phyloP scores from a whole-genome alignment of 768 basidiomycete species.

The Suillus bovinus region DNA sequence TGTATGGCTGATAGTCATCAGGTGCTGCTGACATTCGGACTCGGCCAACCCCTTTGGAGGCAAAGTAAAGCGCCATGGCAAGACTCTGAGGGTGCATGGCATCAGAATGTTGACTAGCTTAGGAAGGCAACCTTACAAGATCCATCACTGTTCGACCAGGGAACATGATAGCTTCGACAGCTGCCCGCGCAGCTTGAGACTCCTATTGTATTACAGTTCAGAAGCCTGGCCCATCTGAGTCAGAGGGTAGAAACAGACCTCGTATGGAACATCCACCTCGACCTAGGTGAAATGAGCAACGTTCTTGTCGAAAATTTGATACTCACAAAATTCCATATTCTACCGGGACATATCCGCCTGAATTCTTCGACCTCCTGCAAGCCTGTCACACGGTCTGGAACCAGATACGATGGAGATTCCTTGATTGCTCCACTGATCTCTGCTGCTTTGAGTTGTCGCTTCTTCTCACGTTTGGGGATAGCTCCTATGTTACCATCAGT shows the following conservation, averaged over 20 bases:
- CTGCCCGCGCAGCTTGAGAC: constrained; percentile 52
- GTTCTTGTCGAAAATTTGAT: neutral
- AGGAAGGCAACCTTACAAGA: constrained; percentile 50
- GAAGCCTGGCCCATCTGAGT: neutral
- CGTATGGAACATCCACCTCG: constrained; percentile 82
- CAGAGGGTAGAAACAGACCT: constrained; percentile 42
- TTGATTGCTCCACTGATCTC: constrained; percentile 3
- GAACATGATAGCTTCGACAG: constrained; percentile 72
- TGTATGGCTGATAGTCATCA: constrained; percentile 46
- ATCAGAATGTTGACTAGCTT: constrained; percentile 2
- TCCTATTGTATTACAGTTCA: constrained; percentile 48
- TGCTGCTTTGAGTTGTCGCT: constrained; percentile 20
- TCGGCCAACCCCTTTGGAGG: constrained; percentile 76
- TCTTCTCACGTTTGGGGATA: constrained; percentile 46
- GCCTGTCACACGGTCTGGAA: constrained; percentile 89
- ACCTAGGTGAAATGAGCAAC: constrained; percentile 48
- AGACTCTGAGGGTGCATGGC: constrained; percentile 61
- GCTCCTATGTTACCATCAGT: constrained; percentile 47
- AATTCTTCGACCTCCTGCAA: constrained; percentile 78
- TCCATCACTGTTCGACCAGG: constrained; percentile 89
- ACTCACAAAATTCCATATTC: constrained; percentile 87
- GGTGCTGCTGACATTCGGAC: constrained; percentile 42
- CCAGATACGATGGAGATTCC: constrained; percentile 53
- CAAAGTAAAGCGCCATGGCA: constrained; percentile 90
- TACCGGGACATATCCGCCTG: constrained; percentile 66